Evolutionary conservation across 2,329 filamentous ascomycete species (phyloP).

Genomic region (Cryphonectria japonica): DNA sequence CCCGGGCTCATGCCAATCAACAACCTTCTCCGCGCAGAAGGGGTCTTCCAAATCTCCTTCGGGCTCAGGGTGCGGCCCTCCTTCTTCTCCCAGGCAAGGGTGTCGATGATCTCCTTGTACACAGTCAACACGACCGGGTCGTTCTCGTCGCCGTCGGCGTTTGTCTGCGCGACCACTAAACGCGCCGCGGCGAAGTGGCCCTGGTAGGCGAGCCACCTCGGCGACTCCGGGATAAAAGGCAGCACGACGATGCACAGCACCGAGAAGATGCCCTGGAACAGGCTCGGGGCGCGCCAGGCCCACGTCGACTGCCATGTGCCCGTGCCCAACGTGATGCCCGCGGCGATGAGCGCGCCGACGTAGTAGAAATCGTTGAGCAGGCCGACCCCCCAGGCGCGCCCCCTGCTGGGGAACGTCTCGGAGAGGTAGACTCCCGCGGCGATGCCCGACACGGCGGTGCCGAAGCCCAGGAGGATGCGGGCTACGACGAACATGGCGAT

Average conservation of each 20-base stretch:
- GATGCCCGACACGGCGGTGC: constrained; percentile 46
- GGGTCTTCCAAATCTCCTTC: constrained; percentile 43
- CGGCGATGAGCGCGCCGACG: constrained; percentile 49
- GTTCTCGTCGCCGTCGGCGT: constrained; percentile 47
- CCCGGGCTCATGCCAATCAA: constrained; percentile 43
- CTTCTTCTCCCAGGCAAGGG: constrained; percentile 49
- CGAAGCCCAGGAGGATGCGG: constrained; percentile 53
- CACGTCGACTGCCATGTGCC: constrained; percentile 45
- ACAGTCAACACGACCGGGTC: constrained; percentile 44
- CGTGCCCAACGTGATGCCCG: constrained; percentile 51
- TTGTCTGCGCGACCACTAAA: constrained; percentile 46
- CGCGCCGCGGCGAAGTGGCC: constrained; percentile 47
- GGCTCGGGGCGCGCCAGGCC: constrained; percentile 47
- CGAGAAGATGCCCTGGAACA: constrained; percentile 41
- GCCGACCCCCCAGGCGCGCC: constrained; percentile 49
- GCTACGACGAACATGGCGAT: constrained; percentile 55
- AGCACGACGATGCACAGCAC: constrained; percentile 43
- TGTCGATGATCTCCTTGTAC: constrained; percentile 52
- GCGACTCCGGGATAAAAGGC: constrained; percentile 50
- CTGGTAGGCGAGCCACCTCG: constrained; percentile 50
- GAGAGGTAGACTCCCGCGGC: constrained; percentile 52
- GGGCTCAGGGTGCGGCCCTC: constrained; percentile 42
- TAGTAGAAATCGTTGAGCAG: constrained; percentile 41
- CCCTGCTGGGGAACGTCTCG: constrained; percentile 51
- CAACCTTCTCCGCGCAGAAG: constrained; percentile 42